Percentiles rank a stretch among this genome's conserved stretches.
phyloP scores from a whole-genome alignment of 345 rosid genomes.

The Populus tremula region DNA sequence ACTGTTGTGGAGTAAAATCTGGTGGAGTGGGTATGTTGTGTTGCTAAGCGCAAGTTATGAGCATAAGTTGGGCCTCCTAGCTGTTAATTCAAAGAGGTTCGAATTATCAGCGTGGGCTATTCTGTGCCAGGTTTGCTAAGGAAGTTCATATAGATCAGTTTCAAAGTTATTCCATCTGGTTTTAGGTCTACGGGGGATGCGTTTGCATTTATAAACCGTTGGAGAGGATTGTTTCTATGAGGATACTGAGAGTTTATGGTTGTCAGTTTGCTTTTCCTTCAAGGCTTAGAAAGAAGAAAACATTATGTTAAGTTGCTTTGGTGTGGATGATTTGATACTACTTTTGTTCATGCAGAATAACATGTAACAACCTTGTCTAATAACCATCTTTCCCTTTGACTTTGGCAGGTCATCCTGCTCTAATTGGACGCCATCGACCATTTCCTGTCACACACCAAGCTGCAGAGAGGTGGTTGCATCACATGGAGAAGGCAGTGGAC shows the following conservation, averaged over 20 bases:
- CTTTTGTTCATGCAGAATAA: background rate
- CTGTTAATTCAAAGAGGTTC: background rate
- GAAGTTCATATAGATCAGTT: background rate
- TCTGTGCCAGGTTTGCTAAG: background rate
- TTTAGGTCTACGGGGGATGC: background rate
- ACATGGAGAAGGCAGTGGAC: conserved; percentile 80
- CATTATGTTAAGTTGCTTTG: background rate
- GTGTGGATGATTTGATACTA: background rate
- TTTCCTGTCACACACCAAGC: conserved; percentile 82
- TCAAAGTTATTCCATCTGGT: background rate
- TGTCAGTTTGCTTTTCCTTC: background rate
- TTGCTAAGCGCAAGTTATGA: background rate
- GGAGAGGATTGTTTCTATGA: background rate
- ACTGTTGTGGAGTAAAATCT: background rate
- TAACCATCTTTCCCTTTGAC: background rate
- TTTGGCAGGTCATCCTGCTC: conserved; percentile 74
- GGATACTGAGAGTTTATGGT: too few relatives aligned
- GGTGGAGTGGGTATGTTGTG: background rate
- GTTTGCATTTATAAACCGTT: background rate
- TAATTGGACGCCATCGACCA: conserved; percentile 82
- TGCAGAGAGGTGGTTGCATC: conserved; percentile 84
- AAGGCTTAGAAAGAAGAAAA: background rate
- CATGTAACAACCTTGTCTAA: background rate
- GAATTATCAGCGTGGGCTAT: background rate
- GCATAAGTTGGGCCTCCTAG: background rate